Evolutionary conservation across 2,329 filamentous ascomycete genomes (phyloP).

Genomic region (Pyrenochaeta sp.): DNA sequence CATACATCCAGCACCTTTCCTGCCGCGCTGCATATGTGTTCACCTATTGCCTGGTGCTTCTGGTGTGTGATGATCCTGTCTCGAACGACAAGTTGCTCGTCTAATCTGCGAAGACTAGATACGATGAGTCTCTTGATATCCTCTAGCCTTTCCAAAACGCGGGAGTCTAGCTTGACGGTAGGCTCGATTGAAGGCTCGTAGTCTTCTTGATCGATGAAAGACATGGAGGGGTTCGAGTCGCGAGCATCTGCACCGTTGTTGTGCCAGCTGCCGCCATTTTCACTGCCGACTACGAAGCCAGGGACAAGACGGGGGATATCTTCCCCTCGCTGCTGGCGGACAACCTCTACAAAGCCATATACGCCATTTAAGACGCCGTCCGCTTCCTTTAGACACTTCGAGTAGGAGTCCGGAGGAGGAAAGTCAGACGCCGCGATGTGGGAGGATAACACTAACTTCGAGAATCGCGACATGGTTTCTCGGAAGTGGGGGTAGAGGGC

Average conservation of each 20-base stretch:
- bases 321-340: slow-evolving; percentile 89
- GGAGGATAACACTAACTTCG: slow-evolving; percentile 97
- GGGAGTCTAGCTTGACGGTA: slow-evolving; percentile 75
- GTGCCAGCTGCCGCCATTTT: slow-evolving; percentile 86
- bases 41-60: slow-evolving; percentile 81
- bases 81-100: slow-evolving; percentile 79
- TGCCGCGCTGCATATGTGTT: slow-evolving; percentile 80
- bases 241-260: slow-evolving; percentile 70
- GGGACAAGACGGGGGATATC: slow-evolving; percentile 92
- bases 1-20: slow-evolving; percentile 86
- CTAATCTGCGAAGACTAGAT: slow-evolving; percentile 84
- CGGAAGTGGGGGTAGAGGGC: slow-evolving; percentile 95
- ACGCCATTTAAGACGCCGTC: slow-evolving; percentile 94
- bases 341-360: slow-evolving; percentile 95
- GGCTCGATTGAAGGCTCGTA: slow-evolving; percentile 78
- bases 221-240: slow-evolving; percentile 70
- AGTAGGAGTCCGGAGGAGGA: slow-evolving; percentile 90
- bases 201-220: slow-evolving; percentile 87
- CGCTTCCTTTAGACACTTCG: slow-evolving; percentile 96
- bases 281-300: slow-evolving; percentile 89
- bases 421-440: slow-evolving; percentile 97
- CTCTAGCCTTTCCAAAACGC: slow-evolving; percentile 82
- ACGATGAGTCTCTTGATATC: slow-evolving; percentile 85
- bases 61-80: slow-evolving; percentile 84
- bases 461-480: slow-evolving; percentile 99